phyloP scores from a whole-genome alignment of 2,329 filamentous ascomycete species.

The Pseudocercospora eumusae region DNA sequence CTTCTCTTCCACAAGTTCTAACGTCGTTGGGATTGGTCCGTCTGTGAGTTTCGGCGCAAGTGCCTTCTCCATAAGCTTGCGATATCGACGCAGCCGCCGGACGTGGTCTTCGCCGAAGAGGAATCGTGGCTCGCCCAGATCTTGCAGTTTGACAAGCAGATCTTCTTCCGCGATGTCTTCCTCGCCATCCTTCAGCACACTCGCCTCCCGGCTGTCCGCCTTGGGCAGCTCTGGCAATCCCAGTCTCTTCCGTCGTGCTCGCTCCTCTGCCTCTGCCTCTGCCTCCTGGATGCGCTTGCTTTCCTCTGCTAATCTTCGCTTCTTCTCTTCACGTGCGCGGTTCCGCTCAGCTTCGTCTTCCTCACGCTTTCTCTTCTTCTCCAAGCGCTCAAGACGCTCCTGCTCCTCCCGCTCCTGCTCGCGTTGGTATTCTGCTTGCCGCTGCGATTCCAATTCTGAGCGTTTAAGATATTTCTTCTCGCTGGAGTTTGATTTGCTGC shows the following conservation, averaged over 20 bases:
- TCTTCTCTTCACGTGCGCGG: slow-evolving; percentile 76
- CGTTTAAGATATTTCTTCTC: slow-evolving; percentile 79
- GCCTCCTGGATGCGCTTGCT: slow-evolving; percentile 69
- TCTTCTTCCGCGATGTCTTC: slow-evolving; percentile 73
- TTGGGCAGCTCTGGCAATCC: slow-evolving; percentile 72
- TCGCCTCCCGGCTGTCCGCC: slow-evolving; percentile 42
- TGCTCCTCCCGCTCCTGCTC: slow-evolving; percentile 75
- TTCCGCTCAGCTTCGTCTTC: slow-evolving; percentile 76
- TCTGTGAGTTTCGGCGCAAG: slow-evolving; percentile 54
- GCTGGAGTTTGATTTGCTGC: slow-evolving; percentile 62
- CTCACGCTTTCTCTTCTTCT: slow-evolving; percentile 83
- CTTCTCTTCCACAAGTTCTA: slow-evolving; percentile 76
- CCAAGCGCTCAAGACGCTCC: slow-evolving; percentile 67
- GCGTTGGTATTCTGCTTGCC: slow-evolving; percentile 74
- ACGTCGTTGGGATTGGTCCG: slow-evolving; percentile 82
- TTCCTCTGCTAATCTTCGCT: slow-evolving; percentile 76
- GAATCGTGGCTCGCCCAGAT: slow-evolving; percentile 68
- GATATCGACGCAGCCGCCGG: slow-evolving; percentile 69
- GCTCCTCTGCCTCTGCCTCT: slow-evolving; percentile 72
- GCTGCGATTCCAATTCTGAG: slow-evolving; percentile 80
- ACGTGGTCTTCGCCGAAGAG: slow-evolving; percentile 82
- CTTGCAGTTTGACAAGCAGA: slow-evolving; percentile 67
- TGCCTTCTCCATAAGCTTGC: slow-evolving; percentile 56
- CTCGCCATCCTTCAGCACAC: slow-evolving; percentile 38
- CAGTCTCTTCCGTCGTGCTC: slow-evolving; percentile 69